Percentiles rank a stretch among this genome's conserved stretches.
These are phyloP conservation scores for thale cress (Arabidopsis thaliana) DNA, from an alignment of 345 rosid genomes.

Conservation along the genomic window TAIR10.1 NC_003075.7:2438501-2439000, in stretches of 20 bases:
- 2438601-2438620: conserved; percentile 51
- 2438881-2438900: conserved; percentile 49
- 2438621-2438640: conserved; percentile 51
- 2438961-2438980: neutral
- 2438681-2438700: conserved; percentile 68
- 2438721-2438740: conserved; percentile 58
- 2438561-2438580: conserved; percentile 81
- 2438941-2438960: conserved; percentile 11
- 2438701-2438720: conserved; percentile 60
- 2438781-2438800: conserved; percentile 45
- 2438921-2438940: conserved; percentile 24
- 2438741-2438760: conserved; percentile 51
- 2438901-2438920: conserved; percentile 5
- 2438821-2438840: conserved; percentile 60
- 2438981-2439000: conserved; percentile 6
- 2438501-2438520: conserved; percentile 70
- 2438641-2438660: conserved; percentile 59
- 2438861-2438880: conserved; percentile 40
- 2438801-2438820: conserved; percentile 63
- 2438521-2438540: conserved; percentile 67
- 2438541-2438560: conserved; percentile 60
- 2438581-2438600: conserved; percentile 52
- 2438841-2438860: conserved; percentile 35
- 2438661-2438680: conserved; percentile 60
- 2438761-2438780: conserved; percentile 50